Evolutionary conservation across 2,329 filamentous ascomycete species (phyloP).

Genomic region (Pseudocercospora eumusae): DNA sequence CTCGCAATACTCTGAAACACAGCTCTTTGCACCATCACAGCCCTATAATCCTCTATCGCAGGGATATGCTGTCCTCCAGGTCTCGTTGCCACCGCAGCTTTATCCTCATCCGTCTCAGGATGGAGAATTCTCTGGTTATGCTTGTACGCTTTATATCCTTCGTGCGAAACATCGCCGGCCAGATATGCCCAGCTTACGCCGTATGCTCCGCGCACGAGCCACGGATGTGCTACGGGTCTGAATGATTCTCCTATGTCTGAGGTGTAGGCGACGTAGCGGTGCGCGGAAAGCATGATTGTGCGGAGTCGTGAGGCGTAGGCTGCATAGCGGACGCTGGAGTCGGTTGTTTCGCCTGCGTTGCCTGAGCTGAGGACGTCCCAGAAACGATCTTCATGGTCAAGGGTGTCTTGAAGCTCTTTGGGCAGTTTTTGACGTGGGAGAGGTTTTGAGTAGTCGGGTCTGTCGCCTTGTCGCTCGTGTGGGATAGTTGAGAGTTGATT

Average conservation of each 20-base stretch:
- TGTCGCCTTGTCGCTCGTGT: slow-evolving; percentile 46
- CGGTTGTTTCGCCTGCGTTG: slow-evolving; percentile 75
- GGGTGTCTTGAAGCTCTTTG: slow-evolving; percentile 56
- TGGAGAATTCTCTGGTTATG: slow-evolving; percentile 76
- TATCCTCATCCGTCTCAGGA: slow-evolving; percentile 58
- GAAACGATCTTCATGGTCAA: slow-evolving; percentile 68
- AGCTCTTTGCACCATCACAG: slow-evolving; percentile 86
- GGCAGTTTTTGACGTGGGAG: slow-evolving; percentile 56
- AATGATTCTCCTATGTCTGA: slow-evolving; percentile 95
- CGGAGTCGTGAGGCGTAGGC: slow-evolving; percentile 75
- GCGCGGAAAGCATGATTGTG: slow-evolving; percentile 77
- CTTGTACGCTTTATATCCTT: slow-evolving; percentile 93
- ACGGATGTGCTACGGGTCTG: slow-evolving; percentile 85
- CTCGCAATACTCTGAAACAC: slow-evolving; percentile 88
- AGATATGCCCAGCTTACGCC: slow-evolving; percentile 92
- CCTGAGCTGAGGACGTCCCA: slow-evolving; percentile 62
- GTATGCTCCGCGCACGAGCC: slow-evolving; percentile 78
- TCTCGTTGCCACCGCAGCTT: slow-evolving; percentile 18
- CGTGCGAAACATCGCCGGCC: slow-evolving; percentile 83
- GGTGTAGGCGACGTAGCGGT: slow-evolving; percentile 96
- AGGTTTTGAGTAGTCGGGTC: slow-evolving; percentile 52
- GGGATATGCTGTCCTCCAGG: slow-evolving; percentile 49
- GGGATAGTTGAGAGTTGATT: slow-evolving; percentile 42
- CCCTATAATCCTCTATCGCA: slow-evolving; percentile 83
- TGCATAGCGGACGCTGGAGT: slow-evolving; percentile 84